Percentiles rank a stretch among this genome's conserved stretches.
Conservation (phyloP, 345 rosid genomes). For the Eucalyptus camaldulensis region DNA sequence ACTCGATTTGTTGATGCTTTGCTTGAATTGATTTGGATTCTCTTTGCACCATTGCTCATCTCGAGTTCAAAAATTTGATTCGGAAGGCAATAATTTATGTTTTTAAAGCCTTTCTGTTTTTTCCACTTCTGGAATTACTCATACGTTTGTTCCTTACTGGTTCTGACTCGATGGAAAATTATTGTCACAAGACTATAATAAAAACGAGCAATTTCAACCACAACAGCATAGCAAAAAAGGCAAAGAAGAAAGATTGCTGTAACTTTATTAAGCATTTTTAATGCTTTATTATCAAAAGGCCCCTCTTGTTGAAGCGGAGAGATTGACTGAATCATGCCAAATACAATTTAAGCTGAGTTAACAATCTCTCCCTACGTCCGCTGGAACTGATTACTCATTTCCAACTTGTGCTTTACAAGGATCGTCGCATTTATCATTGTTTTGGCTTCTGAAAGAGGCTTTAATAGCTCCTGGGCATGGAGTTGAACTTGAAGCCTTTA, state of each 20-base stretch:
- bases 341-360: not conserved
- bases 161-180: not conserved
- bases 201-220: not conserved
- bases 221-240: not conserved
- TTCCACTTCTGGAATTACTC: not conserved
- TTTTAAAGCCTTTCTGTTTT: not conserved
- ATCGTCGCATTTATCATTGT: not conserved
- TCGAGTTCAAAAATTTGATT: not conserved
- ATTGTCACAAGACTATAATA: not conserved
- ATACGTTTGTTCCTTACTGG: not conserved
- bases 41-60: not conserved
- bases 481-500: not conserved
- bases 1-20: not conserved
- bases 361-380: not conserved
- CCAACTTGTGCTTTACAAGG: not conserved
- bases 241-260: not conserved
- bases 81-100: not conserved
- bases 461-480: not conserved
- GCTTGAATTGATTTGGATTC: not conserved
- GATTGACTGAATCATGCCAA: not conserved
- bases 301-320: not conserved
- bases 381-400: not conserved
- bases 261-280: not conserved
- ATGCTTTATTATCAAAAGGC: not conserved
- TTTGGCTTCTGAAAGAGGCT: not conserved